These are phyloP conservation scores for Aureobasidium mangrovei DNA, from an alignment of 2,329 filamentous ascomycete species.

Conservation along the genomic window DNA sequence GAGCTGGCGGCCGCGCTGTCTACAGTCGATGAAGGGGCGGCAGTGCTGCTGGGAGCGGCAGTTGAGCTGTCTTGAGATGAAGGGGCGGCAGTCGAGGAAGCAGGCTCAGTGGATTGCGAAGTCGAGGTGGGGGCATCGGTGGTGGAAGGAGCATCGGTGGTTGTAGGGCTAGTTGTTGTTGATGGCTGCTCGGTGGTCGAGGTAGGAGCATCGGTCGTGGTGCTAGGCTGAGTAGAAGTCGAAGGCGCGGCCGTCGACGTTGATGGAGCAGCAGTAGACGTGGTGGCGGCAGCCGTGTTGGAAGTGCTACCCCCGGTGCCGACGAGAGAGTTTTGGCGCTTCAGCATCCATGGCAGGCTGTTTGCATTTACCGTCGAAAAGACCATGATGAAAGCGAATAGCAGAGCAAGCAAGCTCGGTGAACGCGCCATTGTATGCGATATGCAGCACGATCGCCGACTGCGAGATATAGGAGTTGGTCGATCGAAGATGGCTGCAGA, in stretches of 20 bases:
- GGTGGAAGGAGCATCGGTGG: slow-evolving; percentile 2
- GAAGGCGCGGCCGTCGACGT: slow-evolving; percentile 6
- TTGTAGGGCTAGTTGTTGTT: neutral
- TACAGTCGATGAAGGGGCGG: neutral
- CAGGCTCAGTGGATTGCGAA: neutral
- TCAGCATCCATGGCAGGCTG: slow-evolving; percentile 26
- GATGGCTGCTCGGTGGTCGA: neutral
- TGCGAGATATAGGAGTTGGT: slow-evolving; percentile 4
- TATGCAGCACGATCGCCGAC: slow-evolving; percentile 4
- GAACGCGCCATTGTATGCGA: slow-evolving; percentile 10
- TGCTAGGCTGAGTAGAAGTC: neutral
- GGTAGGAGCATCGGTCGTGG: neutral
- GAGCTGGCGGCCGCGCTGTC: slow-evolving; percentile 8
- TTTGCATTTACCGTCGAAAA: slow-evolving; percentile 25
- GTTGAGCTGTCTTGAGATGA: slow-evolving; percentile 8
- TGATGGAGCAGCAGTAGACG: slow-evolving; percentile 4
- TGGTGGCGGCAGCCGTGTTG: neutral
- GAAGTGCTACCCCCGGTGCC: slow-evolving; percentile 22
- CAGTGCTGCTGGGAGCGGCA: neutral
- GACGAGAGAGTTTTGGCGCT: slow-evolving; percentile 26
- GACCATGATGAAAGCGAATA: slow-evolving; percentile 24
- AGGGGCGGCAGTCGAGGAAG: neutral
- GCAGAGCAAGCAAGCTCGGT: slow-evolving; percentile 16
- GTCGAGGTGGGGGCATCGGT: slow-evolving; percentile 2
- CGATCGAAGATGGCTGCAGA: neutral